These are phyloP conservation scores for Termitomyces sp. DNA, from an alignment of 768 basidiomycete genomes.

Conservation along the genomic window DNA sequence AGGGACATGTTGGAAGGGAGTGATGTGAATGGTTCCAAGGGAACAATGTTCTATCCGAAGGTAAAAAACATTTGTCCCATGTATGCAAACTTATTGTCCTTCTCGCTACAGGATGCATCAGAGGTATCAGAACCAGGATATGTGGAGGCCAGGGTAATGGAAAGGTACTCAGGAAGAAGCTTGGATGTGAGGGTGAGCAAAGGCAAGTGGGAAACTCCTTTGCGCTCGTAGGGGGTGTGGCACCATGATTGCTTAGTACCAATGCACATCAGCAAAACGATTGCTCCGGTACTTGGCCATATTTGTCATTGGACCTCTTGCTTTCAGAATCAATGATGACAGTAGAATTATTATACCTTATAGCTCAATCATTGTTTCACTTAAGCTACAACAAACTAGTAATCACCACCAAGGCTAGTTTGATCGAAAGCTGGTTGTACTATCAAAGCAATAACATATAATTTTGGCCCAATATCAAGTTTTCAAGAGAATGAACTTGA, in stretches of 20 bases:
- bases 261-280: too few relatives aligned
- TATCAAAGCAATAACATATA: too few relatives aligned
- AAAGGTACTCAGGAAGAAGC: neutral
- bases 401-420: too few relatives aligned
- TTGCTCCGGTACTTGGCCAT: too few relatives aligned
- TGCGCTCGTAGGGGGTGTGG: constrained; percentile 3
- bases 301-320: too few relatives aligned
- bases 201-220: neutral
- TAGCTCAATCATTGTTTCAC: too few relatives aligned
- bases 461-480: too few relatives aligned
- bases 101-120: neutral
- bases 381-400: too few relatives aligned
- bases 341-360: too few relatives aligned
- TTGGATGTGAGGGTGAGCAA: neutral
- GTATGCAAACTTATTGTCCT: neutral
- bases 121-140: neutral
- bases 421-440: too few relatives aligned
- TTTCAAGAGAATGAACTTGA: too few relatives aligned
- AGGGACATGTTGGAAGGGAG: neutral
- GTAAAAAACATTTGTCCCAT: constrained; percentile 8
- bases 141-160: neutral
- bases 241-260: constrained; percentile 3
- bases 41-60: neutral
- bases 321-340: too few relatives aligned
- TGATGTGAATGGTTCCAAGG: neutral